Conservation (phyloP, 148 eudicot species). For the Heliosperma pusillum region DNA sequence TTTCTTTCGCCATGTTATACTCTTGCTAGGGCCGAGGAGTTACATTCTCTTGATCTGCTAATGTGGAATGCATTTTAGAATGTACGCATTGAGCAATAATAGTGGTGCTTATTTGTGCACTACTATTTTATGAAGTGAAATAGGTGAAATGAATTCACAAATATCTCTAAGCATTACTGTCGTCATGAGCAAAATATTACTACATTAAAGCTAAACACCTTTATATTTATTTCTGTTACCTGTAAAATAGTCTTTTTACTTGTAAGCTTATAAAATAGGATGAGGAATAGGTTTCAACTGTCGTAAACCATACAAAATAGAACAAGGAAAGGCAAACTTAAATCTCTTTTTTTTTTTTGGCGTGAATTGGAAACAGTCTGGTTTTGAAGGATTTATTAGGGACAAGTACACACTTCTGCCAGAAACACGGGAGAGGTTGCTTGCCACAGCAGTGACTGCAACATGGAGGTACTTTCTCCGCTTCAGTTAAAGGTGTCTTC, state of each 20-base stretch:
- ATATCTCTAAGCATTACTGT: too few species aligned
- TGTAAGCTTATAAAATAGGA: background rate
- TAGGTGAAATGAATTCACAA: too few species aligned
- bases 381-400: conserved; percentile 89
- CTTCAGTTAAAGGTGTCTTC: background rate
- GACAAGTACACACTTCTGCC: conserved; percentile 83
- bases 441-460: conserved; percentile 87
- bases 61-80: background rate
- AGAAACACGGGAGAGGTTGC: conserved; percentile 89
- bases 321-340: background rate
- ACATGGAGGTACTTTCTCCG: conserved; percentile 69
- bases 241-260: background rate
- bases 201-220: too few species aligned
- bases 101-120: background rate
- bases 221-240: background rate
- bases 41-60: background rate
- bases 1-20: background rate
- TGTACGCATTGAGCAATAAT: background rate
- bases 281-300: background rate
- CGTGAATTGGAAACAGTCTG: conserved; percentile 55
- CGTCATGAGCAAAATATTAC: background rate
- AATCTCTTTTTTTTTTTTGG: background rate
- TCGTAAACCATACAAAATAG: background rate
- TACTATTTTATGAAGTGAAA: background rate
- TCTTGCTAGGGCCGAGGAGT: background rate